Evolutionary conservation across 2,329 filamentous ascomycete genomes (phyloP).

Genomic region (Exophiala sp.): DNA sequence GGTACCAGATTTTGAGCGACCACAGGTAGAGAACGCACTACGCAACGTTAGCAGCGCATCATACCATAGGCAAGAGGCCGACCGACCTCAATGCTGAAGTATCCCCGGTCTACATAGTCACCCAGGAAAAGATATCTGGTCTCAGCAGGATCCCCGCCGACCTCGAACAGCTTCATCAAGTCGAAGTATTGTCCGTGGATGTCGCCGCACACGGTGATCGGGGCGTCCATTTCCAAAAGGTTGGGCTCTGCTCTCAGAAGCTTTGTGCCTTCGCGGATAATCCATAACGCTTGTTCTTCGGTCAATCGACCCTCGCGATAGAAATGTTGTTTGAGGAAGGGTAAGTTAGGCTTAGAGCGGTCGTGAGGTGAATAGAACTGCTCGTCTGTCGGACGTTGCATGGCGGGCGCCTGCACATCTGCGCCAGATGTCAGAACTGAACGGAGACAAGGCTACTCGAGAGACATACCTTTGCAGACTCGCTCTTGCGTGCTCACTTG

Average conservation of each 20-base stretch:
- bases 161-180: constrained; percentile 98
- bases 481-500: constrained; percentile 94
- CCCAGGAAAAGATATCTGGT: constrained; percentile 95
- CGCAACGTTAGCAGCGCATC: constrained; percentile 32
- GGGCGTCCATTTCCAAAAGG: constrained; percentile 96
- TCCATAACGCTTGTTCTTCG: constrained; percentile 95
- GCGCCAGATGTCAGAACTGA: constrained; percentile 17
- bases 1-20: constrained; percentile 98
- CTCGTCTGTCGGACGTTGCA: constrained; percentile 84
- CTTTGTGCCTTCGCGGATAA: constrained; percentile 81
- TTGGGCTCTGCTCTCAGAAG: constrained; percentile 87
- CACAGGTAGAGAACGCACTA: constrained; percentile 93
- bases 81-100: constrained; percentile 87
- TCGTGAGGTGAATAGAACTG: constrained; percentile 89
- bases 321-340: constrained; percentile 96
- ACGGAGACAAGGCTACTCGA: not conserved
- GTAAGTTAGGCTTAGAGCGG: constrained; percentile 79
- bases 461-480: constrained; percentile 84
- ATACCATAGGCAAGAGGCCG: not conserved
- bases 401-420: constrained; percentile 98
- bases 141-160: constrained; percentile 92
- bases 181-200: constrained; percentile 99
- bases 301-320: constrained; percentile 95
- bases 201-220: constrained; percentile 96
- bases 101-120: constrained; percentile 96